Evolutionary conservation across 257 asterid species (phyloP).

Genomic region (Solanum chiquidenum): DNA sequence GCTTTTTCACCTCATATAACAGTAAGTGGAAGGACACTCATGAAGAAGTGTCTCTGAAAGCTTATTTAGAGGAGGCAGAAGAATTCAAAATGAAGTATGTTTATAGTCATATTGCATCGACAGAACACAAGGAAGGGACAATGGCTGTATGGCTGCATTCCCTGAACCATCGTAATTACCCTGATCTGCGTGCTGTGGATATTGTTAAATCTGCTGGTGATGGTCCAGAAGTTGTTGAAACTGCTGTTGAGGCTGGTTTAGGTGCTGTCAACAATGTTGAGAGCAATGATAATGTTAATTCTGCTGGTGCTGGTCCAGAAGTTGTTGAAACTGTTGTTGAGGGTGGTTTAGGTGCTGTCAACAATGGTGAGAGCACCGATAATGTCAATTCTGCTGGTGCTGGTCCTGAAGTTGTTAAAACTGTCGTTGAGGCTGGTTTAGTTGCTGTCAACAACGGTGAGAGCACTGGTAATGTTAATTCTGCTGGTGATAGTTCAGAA

Average conservation of each 20-base stretch:
- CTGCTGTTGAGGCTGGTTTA: not conserved
- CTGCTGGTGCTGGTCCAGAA: not conserved
- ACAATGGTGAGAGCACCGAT: not conserved
- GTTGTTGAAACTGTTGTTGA: not conserved
- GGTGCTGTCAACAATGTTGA: not conserved
- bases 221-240: not conserved
- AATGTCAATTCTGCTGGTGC: not conserved
- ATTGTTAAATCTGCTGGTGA: not conserved
- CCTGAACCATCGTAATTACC: slow-evolving; percentile 70
- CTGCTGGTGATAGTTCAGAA: not conserved
- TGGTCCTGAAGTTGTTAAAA: not conserved
- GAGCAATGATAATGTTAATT: not conserved
- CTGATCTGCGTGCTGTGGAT: slow-evolving; percentile 35
- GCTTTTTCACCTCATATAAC: slow-evolving; percentile 85
- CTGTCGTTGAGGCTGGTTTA: not conserved
- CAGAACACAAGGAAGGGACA: slow-evolving; percentile 72
- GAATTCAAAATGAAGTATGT: slow-evolving; percentile 72
- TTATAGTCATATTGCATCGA: slow-evolving; percentile 62
- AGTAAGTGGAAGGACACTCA: slow-evolving; percentile 62
- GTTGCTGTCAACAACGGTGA: not conserved
- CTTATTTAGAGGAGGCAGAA: slow-evolving; percentile 56
- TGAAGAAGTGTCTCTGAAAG: slow-evolving; percentile 80
- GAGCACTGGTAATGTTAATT: not conserved
- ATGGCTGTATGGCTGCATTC: slow-evolving; percentile 82
- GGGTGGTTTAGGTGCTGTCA: not conserved